Evolutionary conservation across 345 rosid genomes (phyloP).

Genomic region (Brassica nigra): DNA sequence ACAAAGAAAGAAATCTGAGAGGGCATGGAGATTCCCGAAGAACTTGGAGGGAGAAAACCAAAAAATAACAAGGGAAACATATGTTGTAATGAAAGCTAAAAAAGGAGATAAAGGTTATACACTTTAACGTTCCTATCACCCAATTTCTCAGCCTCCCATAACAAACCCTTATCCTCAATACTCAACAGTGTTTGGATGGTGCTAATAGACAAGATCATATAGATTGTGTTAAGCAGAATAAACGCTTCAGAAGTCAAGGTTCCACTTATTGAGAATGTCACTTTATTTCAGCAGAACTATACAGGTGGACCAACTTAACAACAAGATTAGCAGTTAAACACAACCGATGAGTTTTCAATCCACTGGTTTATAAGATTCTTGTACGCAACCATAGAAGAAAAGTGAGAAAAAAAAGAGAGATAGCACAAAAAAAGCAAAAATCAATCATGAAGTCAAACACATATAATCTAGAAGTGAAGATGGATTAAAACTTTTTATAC

Average conservation of each 20-base stretch:
- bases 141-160: neutral
- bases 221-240: neutral
- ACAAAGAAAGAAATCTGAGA: neutral
- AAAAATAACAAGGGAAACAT: constrained; percentile 29
- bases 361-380: constrained; percentile 10
- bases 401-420: neutral
- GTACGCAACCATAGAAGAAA: constrained; percentile 27
- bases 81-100: constrained; percentile 17
- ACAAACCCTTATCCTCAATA: neutral
- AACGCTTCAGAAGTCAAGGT: constrained; percentile 26
- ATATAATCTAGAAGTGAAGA: constrained; percentile 1
- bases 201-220: constrained; percentile 26
- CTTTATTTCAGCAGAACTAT: constrained; percentile 23
- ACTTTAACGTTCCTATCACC: constrained; percentile 9
- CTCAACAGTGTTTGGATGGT: constrained; percentile 7
- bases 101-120: neutral
- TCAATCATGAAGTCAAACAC: constrained; percentile 28
- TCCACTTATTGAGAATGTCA: constrained; percentile 34
- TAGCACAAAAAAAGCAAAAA: constrained; percentile 7
- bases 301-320: constrained; percentile 34
- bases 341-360: neutral
- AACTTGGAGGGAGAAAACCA: constrained; percentile 26
- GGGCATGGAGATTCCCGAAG: constrained; percentile 18
- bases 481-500: neutral
- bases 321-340: constrained; percentile 22